Evolutionary conservation across 208 protist species (phyloP).

Genomic region (Crithidia thermophila): DNA sequence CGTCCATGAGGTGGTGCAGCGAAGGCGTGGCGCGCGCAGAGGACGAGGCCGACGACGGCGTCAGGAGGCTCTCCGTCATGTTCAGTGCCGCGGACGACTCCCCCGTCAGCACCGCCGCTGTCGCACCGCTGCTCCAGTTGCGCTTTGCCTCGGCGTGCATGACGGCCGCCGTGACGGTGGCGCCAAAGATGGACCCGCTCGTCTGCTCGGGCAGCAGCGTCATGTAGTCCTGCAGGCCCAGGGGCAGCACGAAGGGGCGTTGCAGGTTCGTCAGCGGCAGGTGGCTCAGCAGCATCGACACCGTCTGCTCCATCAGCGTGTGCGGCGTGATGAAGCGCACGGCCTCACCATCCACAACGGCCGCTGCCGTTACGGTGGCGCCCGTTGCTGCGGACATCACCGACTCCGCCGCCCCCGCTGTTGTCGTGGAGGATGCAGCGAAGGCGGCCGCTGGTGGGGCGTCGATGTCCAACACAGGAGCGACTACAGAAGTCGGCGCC

Average conservation of each 20-base stretch:
- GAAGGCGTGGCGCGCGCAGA: constrained; percentile 31
- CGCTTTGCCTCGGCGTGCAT: constrained; percentile 13
- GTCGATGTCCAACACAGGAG: too few species aligned
- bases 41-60: constrained; percentile 1
- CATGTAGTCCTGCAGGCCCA: constrained; percentile 63
- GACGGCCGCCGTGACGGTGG: constrained; percentile 22
- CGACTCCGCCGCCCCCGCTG: neutral
- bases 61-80: constrained; percentile 15
- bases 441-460: too few species aligned
- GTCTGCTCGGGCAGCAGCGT: constrained; percentile 70
- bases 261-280: constrained; percentile 65
- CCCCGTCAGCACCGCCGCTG: constrained; percentile 7
- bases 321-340: constrained; percentile 35
- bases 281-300: constrained; percentile 58
- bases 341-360: neutral
- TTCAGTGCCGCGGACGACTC: constrained; percentile 11
- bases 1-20: constrained; percentile 39
- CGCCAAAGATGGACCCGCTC: constrained; percentile 11
- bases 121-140: constrained; percentile 2
- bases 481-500: too few species aligned
- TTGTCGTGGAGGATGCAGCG: neutral
- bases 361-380: too few species aligned
- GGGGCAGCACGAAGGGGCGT: constrained; percentile 68
- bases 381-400: too few species aligned
- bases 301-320: constrained; percentile 70